These are phyloP conservation scores for Epichloe glyceriae DNA, from an alignment of 2,329 filamentous ascomycete species.

Conservation along the genomic window DNA sequence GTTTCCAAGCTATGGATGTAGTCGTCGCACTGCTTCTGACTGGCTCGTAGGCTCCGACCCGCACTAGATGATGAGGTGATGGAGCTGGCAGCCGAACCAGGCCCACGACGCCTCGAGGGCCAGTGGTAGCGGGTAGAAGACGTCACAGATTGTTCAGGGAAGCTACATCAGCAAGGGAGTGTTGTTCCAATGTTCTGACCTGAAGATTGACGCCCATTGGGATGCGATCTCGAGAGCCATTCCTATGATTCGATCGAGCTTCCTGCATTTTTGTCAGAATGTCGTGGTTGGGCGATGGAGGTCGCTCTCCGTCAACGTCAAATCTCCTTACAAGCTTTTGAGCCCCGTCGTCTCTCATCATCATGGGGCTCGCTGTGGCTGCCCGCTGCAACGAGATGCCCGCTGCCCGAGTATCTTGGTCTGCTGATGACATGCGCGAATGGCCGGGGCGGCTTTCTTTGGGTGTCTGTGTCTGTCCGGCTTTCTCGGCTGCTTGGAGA, in stretches of 20 bases:
- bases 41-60: slow-evolving; percentile 35
- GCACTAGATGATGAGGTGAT: slow-evolving; percentile 43
- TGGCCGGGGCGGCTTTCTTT: slow-evolving; percentile 20
- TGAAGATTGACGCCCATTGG: slow-evolving; percentile 56
- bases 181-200: slow-evolving; percentile 43
- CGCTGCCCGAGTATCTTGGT: slow-evolving; percentile 28
- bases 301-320: slow-evolving; percentile 26
- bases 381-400: slow-evolving; percentile 46
- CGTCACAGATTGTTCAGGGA: slow-evolving; percentile 43
- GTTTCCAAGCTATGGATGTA: slow-evolving; percentile 80
- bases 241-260: slow-evolving; percentile 44
- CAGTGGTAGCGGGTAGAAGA: slow-evolving; percentile 43
- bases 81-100: slow-evolving; percentile 44
- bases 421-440: slow-evolving; percentile 23
- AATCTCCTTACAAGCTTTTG: slow-evolving; percentile 20
- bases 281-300: slow-evolving; percentile 51
- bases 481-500: slow-evolving; percentile 15
- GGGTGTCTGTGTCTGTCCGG: slow-evolving; percentile 13
- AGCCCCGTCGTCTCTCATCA: slow-evolving; percentile 39
- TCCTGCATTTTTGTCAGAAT: slow-evolving; percentile 48
- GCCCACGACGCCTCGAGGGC: slow-evolving; percentile 39
- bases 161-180: slow-evolving; percentile 37
- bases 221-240: slow-evolving; percentile 66
- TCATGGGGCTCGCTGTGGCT: slow-evolving; percentile 54
- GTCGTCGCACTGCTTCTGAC: slow-evolving; percentile 56